phyloP scores from a whole-genome alignment of 148 eudicot genomes.

The Vaccinium darrowii region DNA sequence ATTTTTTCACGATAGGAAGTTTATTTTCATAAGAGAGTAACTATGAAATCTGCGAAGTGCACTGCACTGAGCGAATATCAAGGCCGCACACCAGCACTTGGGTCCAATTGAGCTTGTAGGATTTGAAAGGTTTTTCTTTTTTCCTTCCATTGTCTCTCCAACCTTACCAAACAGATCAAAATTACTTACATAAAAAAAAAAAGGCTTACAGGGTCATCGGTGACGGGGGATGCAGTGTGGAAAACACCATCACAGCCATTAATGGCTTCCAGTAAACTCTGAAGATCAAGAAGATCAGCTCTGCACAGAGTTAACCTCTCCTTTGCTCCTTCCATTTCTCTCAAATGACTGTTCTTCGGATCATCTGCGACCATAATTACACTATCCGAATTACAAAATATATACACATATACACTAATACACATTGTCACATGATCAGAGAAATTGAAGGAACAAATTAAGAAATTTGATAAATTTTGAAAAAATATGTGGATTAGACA shows the following conservation, averaged over 20 bases:
- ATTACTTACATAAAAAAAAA: background rate
- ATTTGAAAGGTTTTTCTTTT: background rate
- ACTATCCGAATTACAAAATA: background rate
- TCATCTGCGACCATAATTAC: conserved; percentile 46
- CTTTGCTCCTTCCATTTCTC: conserved; percentile 83
- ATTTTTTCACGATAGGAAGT: too few species aligned
- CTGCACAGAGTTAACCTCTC: conserved; percentile 72
- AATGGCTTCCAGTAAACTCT: conserved; percentile 70
- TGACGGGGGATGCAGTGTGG: conserved; percentile 90
- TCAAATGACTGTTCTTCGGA: conserved; percentile 76
- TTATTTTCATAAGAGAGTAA: too few species aligned
- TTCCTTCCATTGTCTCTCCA: background rate
- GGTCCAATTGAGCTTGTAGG: too few species aligned
- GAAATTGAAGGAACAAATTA: too few species aligned
- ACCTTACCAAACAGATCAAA: background rate
- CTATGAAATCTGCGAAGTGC: too few species aligned
- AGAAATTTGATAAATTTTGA: too few species aligned
- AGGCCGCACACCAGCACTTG: too few species aligned
- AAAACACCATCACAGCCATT: conserved; percentile 86
- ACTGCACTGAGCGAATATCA: too few species aligned
- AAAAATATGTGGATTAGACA: too few species aligned
- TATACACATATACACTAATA: background rate
- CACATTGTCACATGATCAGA: too few species aligned
- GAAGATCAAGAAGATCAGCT: conserved; percentile 76
- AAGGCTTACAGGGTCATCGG: conserved; percentile 72